Evolutionary conservation across 768 basidiomycete genomes (phyloP).

Genomic region (Tricholoma terreum): DNA sequence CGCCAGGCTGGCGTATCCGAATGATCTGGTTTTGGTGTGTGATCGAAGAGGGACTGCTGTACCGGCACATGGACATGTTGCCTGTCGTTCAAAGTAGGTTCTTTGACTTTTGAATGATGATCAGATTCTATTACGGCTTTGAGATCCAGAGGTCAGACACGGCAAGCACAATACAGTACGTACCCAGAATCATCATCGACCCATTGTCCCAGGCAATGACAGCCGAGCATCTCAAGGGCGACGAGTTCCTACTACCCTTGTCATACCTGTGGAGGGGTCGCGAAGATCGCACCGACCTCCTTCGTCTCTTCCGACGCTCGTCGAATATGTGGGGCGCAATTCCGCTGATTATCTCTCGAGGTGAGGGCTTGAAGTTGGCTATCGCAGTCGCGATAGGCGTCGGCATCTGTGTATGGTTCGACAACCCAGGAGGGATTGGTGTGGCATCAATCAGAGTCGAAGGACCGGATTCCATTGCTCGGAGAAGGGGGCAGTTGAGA

Average conservation of each 20-base stretch:
- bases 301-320: constrained; percentile 31
- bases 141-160: neutral
- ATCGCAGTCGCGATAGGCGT: constrained; percentile 27
- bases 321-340: constrained; percentile 47
- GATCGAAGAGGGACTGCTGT: constrained; percentile 3
- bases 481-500: neutral
- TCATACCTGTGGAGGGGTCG: constrained; percentile 11
- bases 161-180: constrained; percentile 1
- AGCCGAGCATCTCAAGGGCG: constrained; percentile 32
- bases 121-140: constrained; percentile 11
- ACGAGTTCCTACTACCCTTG: constrained; percentile 24
- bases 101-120: constrained; percentile 3
- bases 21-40: constrained; percentile 9
- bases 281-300: constrained; percentile 16
- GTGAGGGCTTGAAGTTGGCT: constrained; percentile 39
- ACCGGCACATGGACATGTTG: neutral
- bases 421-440: constrained; percentile 2
- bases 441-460: neutral
- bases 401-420: constrained; percentile 1
- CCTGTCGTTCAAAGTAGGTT: neutral
- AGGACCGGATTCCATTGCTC: neutral
- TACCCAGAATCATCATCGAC: constrained; percentile 30
- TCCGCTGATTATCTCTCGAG: constrained; percentile 40
- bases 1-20: constrained; percentile 12
- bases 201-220: constrained; percentile 33